Evolutionary conservation across 1,139 yeast species (phyloP).

Genomic region (Blastobotrys proliferans): DNA sequence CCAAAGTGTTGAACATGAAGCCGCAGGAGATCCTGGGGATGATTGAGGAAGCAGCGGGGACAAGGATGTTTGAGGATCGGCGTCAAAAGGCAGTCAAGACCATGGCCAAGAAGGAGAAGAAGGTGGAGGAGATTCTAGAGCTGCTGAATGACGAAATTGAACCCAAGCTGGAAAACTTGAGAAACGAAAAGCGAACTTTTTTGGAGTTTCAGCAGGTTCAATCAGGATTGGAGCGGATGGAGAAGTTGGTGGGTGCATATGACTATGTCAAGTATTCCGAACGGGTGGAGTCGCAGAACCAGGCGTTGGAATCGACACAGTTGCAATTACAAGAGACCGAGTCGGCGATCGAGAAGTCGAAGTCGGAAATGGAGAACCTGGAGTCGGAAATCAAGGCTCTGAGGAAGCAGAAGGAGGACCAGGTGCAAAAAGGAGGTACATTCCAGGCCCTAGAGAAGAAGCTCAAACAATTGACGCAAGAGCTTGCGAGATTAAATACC

Average conservation of each 20-base stretch:
- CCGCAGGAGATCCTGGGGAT: constrained; percentile 83
- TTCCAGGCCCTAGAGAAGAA: constrained; percentile 56
- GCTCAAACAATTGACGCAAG: constrained; percentile 60
- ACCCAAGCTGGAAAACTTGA: constrained; percentile 79
- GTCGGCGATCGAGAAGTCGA: constrained; percentile 38
- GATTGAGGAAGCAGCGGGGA: constrained; percentile 98
- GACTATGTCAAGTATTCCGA: constrained; percentile 51
- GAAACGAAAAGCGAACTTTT: constrained; percentile 76
- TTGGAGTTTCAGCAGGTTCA: constrained; percentile 84
- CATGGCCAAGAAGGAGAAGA: constrained; percentile 85
- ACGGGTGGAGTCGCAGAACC: constrained; percentile 28
- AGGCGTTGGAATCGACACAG: constrained; percentile 37
- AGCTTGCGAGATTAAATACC: constrained; percentile 64
- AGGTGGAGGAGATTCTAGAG: constrained; percentile 70
- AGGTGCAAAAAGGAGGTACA: constrained; percentile 58
- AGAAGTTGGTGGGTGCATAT: constrained; percentile 73
- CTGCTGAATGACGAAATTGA: constrained; percentile 82
- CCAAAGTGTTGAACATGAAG: constrained; percentile 95
- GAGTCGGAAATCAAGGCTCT: constrained; percentile 58
- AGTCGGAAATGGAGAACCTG: constrained; percentile 54
- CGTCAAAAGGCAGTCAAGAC: constrained; percentile 89
- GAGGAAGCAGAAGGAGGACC: constrained; percentile 53
- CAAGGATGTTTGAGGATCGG: constrained; percentile 90
- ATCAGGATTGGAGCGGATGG: constrained; percentile 69
- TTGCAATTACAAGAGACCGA: constrained; percentile 37